A percentile compares a stretch with the other conserved stretches of the same genome.
Conservation (phyloP, 169 alveolate genomes). For the Plasmodium chabaudi region DNA sequence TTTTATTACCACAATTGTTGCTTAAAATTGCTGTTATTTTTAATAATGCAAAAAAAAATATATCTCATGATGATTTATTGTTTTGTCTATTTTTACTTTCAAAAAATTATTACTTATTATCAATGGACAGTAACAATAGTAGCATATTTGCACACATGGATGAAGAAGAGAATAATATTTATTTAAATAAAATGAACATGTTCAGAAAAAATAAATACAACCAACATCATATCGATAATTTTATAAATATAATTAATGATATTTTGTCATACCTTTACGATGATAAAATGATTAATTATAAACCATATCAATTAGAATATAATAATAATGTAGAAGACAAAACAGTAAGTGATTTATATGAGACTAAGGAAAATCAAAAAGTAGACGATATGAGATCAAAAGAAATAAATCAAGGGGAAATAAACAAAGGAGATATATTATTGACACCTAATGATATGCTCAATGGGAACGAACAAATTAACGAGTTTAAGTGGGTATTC, state of each 20-base stretch:
- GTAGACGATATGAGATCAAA: no score
- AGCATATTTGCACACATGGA: no score
- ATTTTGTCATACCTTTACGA: constrained; percentile 28
- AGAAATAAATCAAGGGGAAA: neutral
- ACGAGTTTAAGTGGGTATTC: constrained; percentile 25
- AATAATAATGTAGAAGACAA: neutral
- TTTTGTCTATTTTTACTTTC: constrained; percentile 48
- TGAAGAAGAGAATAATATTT: neutral
- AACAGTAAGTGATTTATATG: neutral
- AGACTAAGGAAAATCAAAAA: neutral
- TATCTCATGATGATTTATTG: constrained; percentile 20
- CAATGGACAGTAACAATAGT: constrained; percentile 4
- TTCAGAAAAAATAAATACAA: constrained; percentile 41
- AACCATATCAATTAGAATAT: constrained; percentile 21
- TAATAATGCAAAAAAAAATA: constrained; percentile 44
- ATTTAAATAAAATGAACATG: constrained; percentile 33
- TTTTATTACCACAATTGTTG: constrained; percentile 53
- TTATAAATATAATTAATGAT: constrained; percentile 38
- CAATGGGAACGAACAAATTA: neutral
- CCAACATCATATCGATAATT: constrained; percentile 41
- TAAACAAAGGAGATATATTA: neutral
- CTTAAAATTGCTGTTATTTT: constrained; percentile 49
- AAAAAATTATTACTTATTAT: constrained; percentile 51
- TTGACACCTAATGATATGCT: neutral
- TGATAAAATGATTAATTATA: constrained; percentile 50